A percentile compares a stretch with the other conserved stretches of the same genome.
Evolutionary conservation across 257 asterid genomes (phyloP).

Genomic region (Scutellaria barbata): DNA sequence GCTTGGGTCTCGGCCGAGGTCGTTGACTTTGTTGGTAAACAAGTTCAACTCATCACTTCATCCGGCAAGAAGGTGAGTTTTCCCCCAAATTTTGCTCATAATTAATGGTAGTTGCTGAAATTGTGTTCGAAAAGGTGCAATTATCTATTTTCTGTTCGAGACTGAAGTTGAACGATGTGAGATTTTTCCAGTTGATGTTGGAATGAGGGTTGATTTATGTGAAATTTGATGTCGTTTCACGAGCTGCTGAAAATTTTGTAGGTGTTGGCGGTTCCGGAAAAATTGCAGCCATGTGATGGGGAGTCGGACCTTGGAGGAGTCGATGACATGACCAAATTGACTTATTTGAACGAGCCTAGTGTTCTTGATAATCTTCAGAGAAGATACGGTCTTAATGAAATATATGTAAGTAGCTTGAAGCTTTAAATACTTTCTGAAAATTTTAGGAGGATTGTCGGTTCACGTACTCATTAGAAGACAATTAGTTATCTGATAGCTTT

Average conservation of each 20-base stretch:
- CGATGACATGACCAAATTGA: constrained; percentile 95
- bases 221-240: constrained; percentile 18
- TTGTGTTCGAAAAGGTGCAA: constrained; percentile 10
- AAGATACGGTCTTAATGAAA: constrained; percentile 88
- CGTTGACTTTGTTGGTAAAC: constrained; percentile 65
- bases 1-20: constrained; percentile 90
- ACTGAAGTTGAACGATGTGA: constrained; percentile 6
- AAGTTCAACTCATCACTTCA: constrained; percentile 71
- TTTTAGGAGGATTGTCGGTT: neutral
- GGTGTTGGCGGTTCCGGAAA: constrained; percentile 73
- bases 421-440: neutral
- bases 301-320: constrained; percentile 97
- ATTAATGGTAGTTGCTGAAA: neutral
- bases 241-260: constrained; percentile 33
- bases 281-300: constrained; percentile 76
- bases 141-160: neutral
- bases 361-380: constrained; percentile 92
- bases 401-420: constrained; percentile 64
- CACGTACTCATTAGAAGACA: constrained; percentile 10
- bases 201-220: neutral
- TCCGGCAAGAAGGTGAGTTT: constrained; percentile 71
- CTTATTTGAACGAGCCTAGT: constrained; percentile 93
- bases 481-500: neutral
- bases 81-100: neutral
- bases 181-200: neutral